These are phyloP conservation scores for Echinochloa phyllopogon DNA, from an alignment of 176 grass and related monocot species.

Conservation along the genomic window DNA sequence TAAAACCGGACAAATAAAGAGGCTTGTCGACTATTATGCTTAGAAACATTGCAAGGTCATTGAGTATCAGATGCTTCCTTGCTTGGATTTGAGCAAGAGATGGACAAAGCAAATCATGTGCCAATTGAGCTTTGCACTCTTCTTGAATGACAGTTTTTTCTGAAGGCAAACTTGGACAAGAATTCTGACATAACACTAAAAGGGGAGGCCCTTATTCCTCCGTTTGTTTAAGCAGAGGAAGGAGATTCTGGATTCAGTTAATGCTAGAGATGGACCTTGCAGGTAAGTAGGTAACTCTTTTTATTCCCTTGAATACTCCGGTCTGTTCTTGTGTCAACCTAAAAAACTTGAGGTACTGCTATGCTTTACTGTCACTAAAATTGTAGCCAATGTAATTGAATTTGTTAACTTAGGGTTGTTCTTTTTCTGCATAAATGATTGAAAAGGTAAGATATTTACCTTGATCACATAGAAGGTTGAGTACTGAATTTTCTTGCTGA, in stretches of 20 bases:
- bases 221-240: conserved; percentile 26
- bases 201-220: conserved; percentile 15
- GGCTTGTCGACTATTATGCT: conserved; percentile 50
- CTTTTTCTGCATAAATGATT: not conserved
- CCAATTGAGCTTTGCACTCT: conserved; percentile 63
- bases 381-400: not conserved
- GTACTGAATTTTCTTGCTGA: too few relatives aligned
- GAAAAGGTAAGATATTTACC: too few relatives aligned
- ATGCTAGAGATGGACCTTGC: conserved; percentile 60
- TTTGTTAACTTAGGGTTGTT: not conserved
- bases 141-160: conserved; percentile 60
- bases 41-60: conserved; percentile 46
- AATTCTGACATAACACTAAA: conserved; percentile 22
- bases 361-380: not conserved
- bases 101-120: conserved; percentile 58
- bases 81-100: conserved; percentile 70
- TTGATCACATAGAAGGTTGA: too few relatives aligned
- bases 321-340: not conserved
- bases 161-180: conserved; percentile 42
- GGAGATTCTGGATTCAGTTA: conserved; percentile 44
- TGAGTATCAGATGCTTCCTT: conserved; percentile 55
- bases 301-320: not conserved
- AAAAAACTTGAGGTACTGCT: conserved; percentile 17
- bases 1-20: conserved; percentile 46
- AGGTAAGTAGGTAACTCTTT: too few relatives aligned